Conservation (phyloP, 2,329 filamentous ascomycete species). For the Pestalotiopsis sp. region DNA sequence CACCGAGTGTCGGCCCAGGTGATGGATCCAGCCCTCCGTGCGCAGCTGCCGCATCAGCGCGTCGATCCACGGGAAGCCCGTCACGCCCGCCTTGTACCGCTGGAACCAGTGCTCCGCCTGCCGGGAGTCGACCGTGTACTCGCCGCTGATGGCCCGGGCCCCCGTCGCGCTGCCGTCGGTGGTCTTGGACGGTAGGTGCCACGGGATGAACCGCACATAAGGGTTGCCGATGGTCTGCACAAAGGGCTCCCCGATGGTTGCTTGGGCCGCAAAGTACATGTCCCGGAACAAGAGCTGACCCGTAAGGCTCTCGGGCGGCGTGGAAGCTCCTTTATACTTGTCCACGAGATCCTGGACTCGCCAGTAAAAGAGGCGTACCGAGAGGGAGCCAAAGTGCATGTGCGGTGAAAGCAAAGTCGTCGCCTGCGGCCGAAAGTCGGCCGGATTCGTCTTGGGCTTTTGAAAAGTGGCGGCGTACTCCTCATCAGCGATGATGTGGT, state of each 20-base stretch:
- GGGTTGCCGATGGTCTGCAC: constrained; percentile 67
- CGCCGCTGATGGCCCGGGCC: constrained; percentile 53
- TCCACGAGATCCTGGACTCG: constrained; percentile 64
- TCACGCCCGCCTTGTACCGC: constrained; percentile 69
- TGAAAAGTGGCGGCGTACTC: constrained; percentile 74
- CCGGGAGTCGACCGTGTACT: constrained; percentile 65
- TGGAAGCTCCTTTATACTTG: constrained; percentile 57
- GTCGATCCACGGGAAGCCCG: constrained; percentile 81
- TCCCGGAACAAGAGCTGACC: constrained; percentile 78
- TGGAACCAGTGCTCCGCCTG: constrained; percentile 67
- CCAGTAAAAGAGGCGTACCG: constrained; percentile 75
- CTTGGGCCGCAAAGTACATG: constrained; percentile 83
- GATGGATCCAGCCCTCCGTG: constrained; percentile 78
- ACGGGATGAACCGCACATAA: constrained; percentile 74
- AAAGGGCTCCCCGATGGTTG: constrained; percentile 65
- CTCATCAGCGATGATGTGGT: constrained; percentile 61
- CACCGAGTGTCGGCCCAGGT: constrained; percentile 76
- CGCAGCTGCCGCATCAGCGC: constrained; percentile 76
- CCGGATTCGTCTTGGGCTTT: constrained; percentile 76
- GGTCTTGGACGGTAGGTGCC: constrained; percentile 71
- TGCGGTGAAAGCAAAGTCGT: constrained; percentile 76
- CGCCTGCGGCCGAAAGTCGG: constrained; percentile 71
- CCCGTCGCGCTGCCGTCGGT: constrained; percentile 42
- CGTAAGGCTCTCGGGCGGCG: constrained; percentile 68
- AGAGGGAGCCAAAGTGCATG: constrained; percentile 74